phyloP scores from a whole-genome alignment of 768 basidiomycete species.

The Chalciporus pseudorubinellus region DNA sequence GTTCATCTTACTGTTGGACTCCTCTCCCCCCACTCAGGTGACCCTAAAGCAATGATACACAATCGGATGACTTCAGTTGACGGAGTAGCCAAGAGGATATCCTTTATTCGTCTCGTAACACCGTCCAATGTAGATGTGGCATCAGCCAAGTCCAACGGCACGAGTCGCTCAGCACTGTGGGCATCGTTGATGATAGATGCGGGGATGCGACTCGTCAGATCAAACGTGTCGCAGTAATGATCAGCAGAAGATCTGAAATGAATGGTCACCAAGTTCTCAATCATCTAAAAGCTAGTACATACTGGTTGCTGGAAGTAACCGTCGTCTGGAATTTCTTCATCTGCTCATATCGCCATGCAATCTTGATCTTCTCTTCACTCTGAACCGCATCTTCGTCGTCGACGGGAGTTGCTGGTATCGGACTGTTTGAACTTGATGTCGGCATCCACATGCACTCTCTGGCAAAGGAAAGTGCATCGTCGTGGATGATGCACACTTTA shows the following conservation, averaged over 20 bases:
- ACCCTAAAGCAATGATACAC: constrained; percentile 62
- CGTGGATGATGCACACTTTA: constrained; percentile 61
- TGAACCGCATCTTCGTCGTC: constrained; percentile 38
- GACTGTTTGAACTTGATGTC: constrained; percentile 8
- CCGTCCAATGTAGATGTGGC: constrained; percentile 19
- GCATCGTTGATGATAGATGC: constrained; percentile 46
- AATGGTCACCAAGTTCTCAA: constrained; percentile 11
- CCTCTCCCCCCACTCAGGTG: constrained; percentile 68
- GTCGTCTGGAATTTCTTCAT: constrained; percentile 94
- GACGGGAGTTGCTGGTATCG: constrained; percentile 12
- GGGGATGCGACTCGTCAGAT: constrained; percentile 66
- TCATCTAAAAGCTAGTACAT: constrained; percentile 35
- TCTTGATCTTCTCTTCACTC: constrained; percentile 70
- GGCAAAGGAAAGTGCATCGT: constrained; percentile 55
- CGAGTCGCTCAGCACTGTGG: constrained; percentile 37
- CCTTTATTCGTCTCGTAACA: constrained; percentile 31
- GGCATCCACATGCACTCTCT: constrained; percentile 83
- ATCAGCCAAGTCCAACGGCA: constrained; percentile 26
- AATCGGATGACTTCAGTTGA: constrained; percentile 48
- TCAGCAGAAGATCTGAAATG: constrained; percentile 44
- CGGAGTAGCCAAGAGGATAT: constrained; percentile 25
- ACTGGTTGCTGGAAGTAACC: constrained; percentile 49
- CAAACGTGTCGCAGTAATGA: constrained; percentile 68
- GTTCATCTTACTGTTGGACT: constrained; percentile 45
- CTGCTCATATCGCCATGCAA: constrained; percentile 95